These are phyloP conservation scores for Taphrina communis DNA, from an alignment of 1,139 yeast genomes.

Conservation along the genomic window DNA sequence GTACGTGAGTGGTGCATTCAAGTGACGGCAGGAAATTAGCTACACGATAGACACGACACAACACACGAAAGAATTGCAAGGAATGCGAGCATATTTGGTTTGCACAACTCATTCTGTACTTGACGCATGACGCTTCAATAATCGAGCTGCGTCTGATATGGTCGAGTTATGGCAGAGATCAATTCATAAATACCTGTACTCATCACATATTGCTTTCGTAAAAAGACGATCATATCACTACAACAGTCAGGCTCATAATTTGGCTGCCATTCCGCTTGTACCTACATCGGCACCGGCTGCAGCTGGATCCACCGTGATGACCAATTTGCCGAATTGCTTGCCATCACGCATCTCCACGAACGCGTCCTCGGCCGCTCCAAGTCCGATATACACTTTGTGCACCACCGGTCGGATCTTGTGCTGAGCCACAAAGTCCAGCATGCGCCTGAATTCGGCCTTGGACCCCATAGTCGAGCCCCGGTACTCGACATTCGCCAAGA, in stretches of 20 bases:
- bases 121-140: too few species aligned
- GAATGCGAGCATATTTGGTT: too few species aligned
- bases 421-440: constrained; percentile 43
- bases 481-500: constrained; percentile 45
- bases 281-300: neutral
- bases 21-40: neutral
- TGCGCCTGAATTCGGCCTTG: constrained; percentile 43
- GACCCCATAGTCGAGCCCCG: constrained; percentile 47
- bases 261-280: constrained; percentile 14
- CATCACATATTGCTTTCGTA: too few species aligned
- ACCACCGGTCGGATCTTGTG: constrained; percentile 44
- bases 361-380: constrained; percentile 44
- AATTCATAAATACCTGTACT: too few species aligned
- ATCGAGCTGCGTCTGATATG: too few species aligned
- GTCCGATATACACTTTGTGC: constrained; percentile 40
- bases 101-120: too few species aligned
- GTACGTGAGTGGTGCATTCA: neutral
- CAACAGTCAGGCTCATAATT: constrained; percentile 13
- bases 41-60: neutral
- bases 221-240: neutral
- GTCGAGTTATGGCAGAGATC: too few species aligned
- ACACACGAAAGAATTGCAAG: too few species aligned
- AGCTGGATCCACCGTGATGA: constrained; percentile 46
- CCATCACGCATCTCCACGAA: constrained; percentile 44
- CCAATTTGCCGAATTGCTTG: constrained; percentile 49